phyloP scores from a whole-genome alignment of 2,329 filamentous ascomycete species.

The Cadophora malorum region DNA sequence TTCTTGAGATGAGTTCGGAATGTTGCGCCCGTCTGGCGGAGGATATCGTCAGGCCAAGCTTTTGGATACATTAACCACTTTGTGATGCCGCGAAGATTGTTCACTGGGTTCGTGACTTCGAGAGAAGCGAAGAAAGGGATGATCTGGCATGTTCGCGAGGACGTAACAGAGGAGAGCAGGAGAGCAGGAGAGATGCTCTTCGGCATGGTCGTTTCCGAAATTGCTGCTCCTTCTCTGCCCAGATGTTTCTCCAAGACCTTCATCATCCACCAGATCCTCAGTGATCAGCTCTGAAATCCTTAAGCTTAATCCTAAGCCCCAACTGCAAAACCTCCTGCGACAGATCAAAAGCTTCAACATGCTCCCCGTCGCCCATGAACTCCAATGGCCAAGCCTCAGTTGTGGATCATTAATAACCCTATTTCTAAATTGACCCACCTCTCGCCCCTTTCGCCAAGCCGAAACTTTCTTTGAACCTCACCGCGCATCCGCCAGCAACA shows the following conservation, averaged over 20 bases:
- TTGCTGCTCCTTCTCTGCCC: slow-evolving; percentile 4
- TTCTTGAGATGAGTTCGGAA: slow-evolving; percentile 3
- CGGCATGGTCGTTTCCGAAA: slow-evolving; percentile 5
- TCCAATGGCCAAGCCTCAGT: background rate
- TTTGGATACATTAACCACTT: background rate
- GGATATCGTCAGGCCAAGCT: background rate
- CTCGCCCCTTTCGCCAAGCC: slow-evolving; percentile 13
- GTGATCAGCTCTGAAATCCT: background rate
- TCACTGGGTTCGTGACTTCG: background rate
- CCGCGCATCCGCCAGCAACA: background rate
- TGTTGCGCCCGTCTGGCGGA: slow-evolving; percentile 3
- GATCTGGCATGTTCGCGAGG: background rate
- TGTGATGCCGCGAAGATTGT: background rate
- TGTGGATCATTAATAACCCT: slow-evolving; percentile 16
- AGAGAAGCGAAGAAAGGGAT: background rate
- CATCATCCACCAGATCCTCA: background rate
- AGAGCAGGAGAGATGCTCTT: background rate
- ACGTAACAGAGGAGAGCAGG: background rate
- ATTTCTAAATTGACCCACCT: slow-evolving; percentile 7
- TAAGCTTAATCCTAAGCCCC: background rate
- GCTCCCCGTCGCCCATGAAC: background rate
- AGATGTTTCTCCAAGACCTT: slow-evolving; percentile 1
- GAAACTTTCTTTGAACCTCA: slow-evolving; percentile 20
- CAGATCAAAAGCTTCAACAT: slow-evolving; percentile 6
- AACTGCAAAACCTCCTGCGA: background rate